These are phyloP conservation scores for Sarocladium brachiariae DNA, from an alignment of 2,329 filamentous ascomycete species.

Conservation along the genomic window DNA sequence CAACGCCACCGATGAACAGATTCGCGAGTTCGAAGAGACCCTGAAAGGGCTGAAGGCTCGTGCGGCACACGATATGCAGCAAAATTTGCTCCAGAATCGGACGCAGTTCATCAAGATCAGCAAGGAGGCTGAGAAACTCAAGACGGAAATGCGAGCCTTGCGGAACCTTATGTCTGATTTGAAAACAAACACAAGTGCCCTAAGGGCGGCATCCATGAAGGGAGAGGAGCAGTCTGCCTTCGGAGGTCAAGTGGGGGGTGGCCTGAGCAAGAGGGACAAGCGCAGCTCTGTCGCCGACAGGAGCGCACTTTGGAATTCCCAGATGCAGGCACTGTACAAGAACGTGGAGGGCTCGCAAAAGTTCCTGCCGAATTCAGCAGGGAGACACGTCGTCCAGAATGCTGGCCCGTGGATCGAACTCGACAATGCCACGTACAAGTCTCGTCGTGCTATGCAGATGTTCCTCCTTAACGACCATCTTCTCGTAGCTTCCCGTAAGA, in stretches of 20 bases:
- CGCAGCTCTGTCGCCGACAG: conserved; percentile 78
- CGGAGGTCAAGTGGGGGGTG: conserved; percentile 44
- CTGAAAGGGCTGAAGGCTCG: conserved; percentile 71
- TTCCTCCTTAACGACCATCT: conserved; percentile 93
- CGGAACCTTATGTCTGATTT: conserved; percentile 89
- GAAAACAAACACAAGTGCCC: conserved; percentile 65
- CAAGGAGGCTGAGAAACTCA: conserved; percentile 97
- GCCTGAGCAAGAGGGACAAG: conserved; percentile 66
- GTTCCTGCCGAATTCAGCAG: conserved; percentile 81
- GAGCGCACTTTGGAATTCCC: conserved; percentile 60
- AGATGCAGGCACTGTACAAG: conserved; percentile 79
- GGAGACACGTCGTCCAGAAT: conserved; percentile 91
- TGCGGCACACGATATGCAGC: conserved; percentile 78
- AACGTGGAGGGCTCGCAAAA: conserved; percentile 97
- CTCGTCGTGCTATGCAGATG: conserved; percentile 79
- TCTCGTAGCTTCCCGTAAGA: conserved; percentile 84
- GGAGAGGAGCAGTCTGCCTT: conserved; percentile 39
- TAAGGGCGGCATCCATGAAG: conserved; percentile 53
- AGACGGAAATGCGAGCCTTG: conserved; percentile 88
- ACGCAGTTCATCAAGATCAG: conserved; percentile 99
- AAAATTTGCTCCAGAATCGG: conserved; percentile 93
- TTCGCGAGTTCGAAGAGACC: conserved; percentile 70
- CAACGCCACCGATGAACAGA: conserved; percentile 82
- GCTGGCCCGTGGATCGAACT: conserved; percentile 92
- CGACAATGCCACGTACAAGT: conserved; percentile 96